Conservation (phyloP, 495 filamentous ascomycete species). For the Talaromyces nanjingensis region DNA sequence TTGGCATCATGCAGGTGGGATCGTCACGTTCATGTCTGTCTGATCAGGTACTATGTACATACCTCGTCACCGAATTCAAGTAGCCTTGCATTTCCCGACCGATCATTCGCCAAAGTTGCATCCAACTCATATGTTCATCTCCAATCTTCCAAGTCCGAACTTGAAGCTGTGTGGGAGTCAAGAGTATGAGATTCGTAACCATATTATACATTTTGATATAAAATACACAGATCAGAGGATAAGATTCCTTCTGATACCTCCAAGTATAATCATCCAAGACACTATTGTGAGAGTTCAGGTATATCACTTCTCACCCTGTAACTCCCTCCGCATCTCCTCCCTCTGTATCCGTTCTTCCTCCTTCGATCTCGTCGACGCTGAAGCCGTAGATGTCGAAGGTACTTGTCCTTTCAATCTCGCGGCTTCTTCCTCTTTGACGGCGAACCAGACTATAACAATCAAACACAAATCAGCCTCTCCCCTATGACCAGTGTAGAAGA, state of each 20-base stretch:
- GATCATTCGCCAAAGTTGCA: too few species aligned
- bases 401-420: constrained; percentile 24
- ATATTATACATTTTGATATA: constrained; percentile 1
- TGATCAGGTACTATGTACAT: too few species aligned
- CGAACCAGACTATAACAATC: constrained; percentile 58
- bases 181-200: constrained; percentile 1
- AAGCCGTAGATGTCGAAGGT: constrained; percentile 15
- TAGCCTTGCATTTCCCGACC: too few species aligned
- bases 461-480: constrained; percentile 5
- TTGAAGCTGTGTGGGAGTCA: neutral
- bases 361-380: constrained; percentile 44
- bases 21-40: neutral
- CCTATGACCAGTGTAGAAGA: neutral
- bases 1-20: neutral
- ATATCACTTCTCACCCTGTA: constrained; percentile 31
- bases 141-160: neutral
- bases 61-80: too few species aligned
- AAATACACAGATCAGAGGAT: neutral
- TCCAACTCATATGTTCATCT: too few species aligned
- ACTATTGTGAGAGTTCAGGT: neutral
- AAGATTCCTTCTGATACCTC: too few species aligned
- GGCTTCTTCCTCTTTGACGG: constrained; percentile 61
- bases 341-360: constrained; percentile 46
- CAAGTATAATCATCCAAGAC: too few species aligned
- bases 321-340: constrained; percentile 53